Evolutionary conservation across 495 filamentous ascomycete species (phyloP), one percentile per base, ranked within the genome.

Genomic region (Aspergillus steynii): DNA sequence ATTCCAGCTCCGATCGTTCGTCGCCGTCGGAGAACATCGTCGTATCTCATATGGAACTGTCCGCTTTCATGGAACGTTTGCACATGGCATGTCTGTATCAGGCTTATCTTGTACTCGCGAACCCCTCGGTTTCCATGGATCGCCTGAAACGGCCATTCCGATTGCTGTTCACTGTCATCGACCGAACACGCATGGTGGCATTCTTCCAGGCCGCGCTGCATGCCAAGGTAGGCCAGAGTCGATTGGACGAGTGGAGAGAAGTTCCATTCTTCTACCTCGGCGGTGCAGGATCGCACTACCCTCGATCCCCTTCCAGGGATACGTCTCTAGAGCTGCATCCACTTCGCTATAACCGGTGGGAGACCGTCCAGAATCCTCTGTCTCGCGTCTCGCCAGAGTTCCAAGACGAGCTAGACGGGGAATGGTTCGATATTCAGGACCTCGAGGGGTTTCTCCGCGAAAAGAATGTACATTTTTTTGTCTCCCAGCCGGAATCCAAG

Each of bases 341-440:
- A 27, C 46, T 8, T 20, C 67, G 45, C 67, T 75, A 56, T 61
- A 71, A 58, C 74, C 68, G 65, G 71, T 73, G 46, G 65, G 72
- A 48, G 47, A 72, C 56, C 52, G 64, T 62, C 47, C 66, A 50
- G 65, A 72, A 48, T 69, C 71, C 60, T 29, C 65, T 75, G 50
- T 59, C 67, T 8, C 62, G 58, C 4, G 54, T 65, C 31, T 34
- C 65, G 5, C 14, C 54, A 7, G 60, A 64, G 27, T 27, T 67
- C 20, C 29, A 66, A 62, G 9, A 72, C 63, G 84, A 82, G 0
- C 80, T 86, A 67, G 79, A 85, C 46, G 88, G 89, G 27, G 88
- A 90, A 53, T 93, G 87, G 81, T 88, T 89, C 63, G 88, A 92
- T 63, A 78, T 87, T 5, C 78, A 85, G 52, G 90, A 93, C 65